phyloP scores from a whole-genome alignment of 768 basidiomycete species.

The Russula brevipes region DNA sequence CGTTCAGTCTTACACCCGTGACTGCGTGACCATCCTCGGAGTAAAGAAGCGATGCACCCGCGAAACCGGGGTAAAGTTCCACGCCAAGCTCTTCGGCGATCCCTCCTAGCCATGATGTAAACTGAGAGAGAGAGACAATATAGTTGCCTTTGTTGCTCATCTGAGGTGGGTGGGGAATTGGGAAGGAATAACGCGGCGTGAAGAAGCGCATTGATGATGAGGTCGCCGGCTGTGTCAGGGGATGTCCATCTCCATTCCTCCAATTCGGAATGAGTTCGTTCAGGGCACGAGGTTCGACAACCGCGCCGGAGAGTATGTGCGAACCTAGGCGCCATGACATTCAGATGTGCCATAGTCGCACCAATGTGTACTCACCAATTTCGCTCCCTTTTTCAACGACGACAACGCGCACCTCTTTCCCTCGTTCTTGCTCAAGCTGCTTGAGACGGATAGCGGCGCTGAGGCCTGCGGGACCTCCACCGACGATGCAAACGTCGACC shows the following conservation, averaged over 20 bases:
- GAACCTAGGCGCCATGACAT: constrained; percentile 49
- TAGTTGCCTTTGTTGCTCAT: constrained; percentile 96
- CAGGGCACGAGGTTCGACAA: constrained; percentile 87
- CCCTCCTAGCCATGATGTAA: constrained; percentile 83
- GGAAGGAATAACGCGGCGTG: constrained; percentile 60
- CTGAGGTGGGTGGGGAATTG: constrained; percentile 93
- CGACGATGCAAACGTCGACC: constrained; percentile 96
- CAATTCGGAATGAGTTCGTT: constrained; percentile 89
- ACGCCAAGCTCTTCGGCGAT: constrained; percentile 86
- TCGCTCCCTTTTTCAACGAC: constrained; percentile 94
- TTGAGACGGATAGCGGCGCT: constrained; percentile 94
- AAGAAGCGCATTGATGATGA: constrained; percentile 83
- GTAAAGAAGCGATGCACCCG: constrained; percentile 79
- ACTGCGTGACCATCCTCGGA: constrained; percentile 57
- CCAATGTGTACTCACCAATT: constrained; percentile 56
- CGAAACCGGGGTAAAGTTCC: constrained; percentile 96
- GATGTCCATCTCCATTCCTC: constrained; percentile 60
- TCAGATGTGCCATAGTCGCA: neutral
- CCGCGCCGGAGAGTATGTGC: constrained; percentile 93
- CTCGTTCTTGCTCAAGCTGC: constrained; percentile 79
- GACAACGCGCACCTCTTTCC: constrained; percentile 81
- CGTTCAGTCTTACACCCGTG: constrained; percentile 83
- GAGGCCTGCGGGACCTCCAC: constrained; percentile 91
- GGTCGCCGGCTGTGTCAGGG: constrained; percentile 73
- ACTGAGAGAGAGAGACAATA: constrained; percentile 80